phyloP scores from a whole-genome alignment of 192 early-diverging fungal genomes.

The Podila epicladia region DNA sequence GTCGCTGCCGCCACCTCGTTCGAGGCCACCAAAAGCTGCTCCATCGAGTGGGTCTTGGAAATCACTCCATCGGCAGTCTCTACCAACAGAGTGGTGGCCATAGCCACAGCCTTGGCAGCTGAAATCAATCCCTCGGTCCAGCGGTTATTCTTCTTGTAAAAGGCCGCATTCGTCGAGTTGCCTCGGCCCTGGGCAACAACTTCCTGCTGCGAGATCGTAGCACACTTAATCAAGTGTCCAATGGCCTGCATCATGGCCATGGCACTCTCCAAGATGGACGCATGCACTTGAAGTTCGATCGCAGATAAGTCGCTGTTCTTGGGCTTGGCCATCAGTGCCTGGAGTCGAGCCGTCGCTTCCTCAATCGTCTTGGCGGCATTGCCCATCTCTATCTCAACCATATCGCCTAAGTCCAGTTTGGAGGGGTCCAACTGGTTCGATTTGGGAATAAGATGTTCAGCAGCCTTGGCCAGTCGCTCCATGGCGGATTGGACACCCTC shows the following conservation, averaged over 20 bases:
- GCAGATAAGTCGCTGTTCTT: slow-evolving; percentile 71
- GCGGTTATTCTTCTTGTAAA: slow-evolving; percentile 99
- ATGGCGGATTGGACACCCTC: slow-evolving; percentile 82
- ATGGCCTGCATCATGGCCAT: slow-evolving; percentile 95
- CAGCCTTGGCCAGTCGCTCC: slow-evolving; percentile 71
- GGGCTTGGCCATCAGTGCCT: slow-evolving; percentile 80
- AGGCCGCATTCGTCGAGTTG: slow-evolving; percentile 79
- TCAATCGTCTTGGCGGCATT: slow-evolving; percentile 91
- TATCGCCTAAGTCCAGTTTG: slow-evolving; percentile 78
- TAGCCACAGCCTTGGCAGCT: slow-evolving; percentile 93
- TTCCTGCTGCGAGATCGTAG: slow-evolving; percentile 96
- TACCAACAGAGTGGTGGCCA: slow-evolving; percentile 93
- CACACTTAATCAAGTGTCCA: slow-evolving; percentile 91
- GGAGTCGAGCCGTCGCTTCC: slow-evolving; percentile 82
- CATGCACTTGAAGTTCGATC: slow-evolving; percentile 87
- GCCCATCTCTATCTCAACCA: slow-evolving; percentile 93
- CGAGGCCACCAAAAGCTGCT: slow-evolving; percentile 97
- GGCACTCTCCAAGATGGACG: slow-evolving; percentile 86
- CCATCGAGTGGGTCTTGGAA: slow-evolving; percentile 86
- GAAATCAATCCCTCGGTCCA: slow-evolving; percentile 99
- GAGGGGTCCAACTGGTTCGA: slow-evolving; percentile 61
- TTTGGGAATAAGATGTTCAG: slow-evolving; percentile 79
- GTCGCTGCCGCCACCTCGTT: slow-evolving; percentile 97
- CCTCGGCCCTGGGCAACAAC: slow-evolving; percentile 95
- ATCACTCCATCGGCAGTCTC: slow-evolving; percentile 97